Percentiles rank a stretch among this genome's conserved stretches.
These are phyloP conservation scores for Mucor racemosus DNA, from an alignment of 371 early-diverging fungal genomes.

Conservation along the genomic window DNA sequence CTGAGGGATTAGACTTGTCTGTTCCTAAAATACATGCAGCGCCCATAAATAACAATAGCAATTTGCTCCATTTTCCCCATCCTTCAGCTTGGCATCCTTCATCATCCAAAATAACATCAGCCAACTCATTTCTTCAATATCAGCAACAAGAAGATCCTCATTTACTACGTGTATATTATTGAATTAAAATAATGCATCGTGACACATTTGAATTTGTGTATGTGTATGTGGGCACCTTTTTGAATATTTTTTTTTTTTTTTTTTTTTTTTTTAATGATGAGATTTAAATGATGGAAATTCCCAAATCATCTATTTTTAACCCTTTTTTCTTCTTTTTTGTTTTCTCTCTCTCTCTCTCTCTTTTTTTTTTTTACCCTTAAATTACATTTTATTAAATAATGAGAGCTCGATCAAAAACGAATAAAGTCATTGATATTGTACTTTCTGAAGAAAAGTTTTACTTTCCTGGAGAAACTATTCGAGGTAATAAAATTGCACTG, in stretches of 20 bases:
- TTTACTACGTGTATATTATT: background rate
- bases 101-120: background rate
- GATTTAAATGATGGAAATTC: conserved; percentile 2
- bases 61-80: background rate
- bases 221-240: too few relatives aligned
- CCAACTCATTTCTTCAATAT: background rate
- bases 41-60: background rate
- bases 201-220: background rate
- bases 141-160: background rate
- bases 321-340: background rate
- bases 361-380: background rate
- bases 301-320: too few relatives aligned
- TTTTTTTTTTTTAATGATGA: background rate
- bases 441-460: conserved; percentile 55
- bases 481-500: conserved; percentile 20
- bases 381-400: background rate
- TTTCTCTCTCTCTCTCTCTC: background rate
- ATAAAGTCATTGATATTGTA: conserved; percentile 36
- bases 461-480: conserved; percentile 51
- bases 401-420: conserved; percentile 19
- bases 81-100: conserved; percentile 27
- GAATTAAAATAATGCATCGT: background rate
- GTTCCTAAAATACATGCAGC: conserved; percentile 1
- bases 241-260: background rate
- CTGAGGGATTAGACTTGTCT: conserved; percentile 31